Conservation (phyloP, 2,329 filamentous ascomycete species). For the Nemania sp. region DNA sequence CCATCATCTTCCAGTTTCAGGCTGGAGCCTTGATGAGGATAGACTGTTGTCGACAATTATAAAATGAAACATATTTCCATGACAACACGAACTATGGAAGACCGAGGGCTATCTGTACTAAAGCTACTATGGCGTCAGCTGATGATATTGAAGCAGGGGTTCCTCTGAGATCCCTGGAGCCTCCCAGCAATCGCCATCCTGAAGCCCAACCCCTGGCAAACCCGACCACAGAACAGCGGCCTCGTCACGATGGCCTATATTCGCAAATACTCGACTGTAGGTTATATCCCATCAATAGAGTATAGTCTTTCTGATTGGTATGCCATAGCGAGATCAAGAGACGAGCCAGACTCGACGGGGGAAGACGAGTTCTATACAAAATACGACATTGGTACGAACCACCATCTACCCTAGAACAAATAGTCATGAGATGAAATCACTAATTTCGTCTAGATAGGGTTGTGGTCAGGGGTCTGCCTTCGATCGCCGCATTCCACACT, state of each 20-base stretch:
- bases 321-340: constrained; percentile 4
- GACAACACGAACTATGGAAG: not conserved
- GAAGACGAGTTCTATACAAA: constrained; percentile 9
- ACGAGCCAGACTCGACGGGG: not conserved
- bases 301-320: not conserved
- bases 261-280: constrained; percentile 4
- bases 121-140: not conserved
- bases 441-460: not conserved
- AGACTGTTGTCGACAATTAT: not conserved
- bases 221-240: not conserved
- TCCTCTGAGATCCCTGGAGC: not conserved
- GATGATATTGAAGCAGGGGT: constrained; percentile 4
- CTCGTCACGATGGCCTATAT: constrained; percentile 13
- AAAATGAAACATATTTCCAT: not conserved
- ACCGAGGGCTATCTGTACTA: not conserved
- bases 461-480: constrained; percentile 8
- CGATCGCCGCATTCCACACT: constrained; percentile 11
- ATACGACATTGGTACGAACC: constrained; percentile 7
- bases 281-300: not conserved
- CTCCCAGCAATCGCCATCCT: not conserved
- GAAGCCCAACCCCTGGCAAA: not conserved
- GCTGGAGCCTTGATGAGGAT: not conserved
- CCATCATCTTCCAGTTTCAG: not conserved
- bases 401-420: not conserved
- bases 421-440: not conserved